Evolutionary conservation across 495 filamentous ascomycete species (phyloP).

Genomic region (Hyaloscypha hepaticicola): DNA sequence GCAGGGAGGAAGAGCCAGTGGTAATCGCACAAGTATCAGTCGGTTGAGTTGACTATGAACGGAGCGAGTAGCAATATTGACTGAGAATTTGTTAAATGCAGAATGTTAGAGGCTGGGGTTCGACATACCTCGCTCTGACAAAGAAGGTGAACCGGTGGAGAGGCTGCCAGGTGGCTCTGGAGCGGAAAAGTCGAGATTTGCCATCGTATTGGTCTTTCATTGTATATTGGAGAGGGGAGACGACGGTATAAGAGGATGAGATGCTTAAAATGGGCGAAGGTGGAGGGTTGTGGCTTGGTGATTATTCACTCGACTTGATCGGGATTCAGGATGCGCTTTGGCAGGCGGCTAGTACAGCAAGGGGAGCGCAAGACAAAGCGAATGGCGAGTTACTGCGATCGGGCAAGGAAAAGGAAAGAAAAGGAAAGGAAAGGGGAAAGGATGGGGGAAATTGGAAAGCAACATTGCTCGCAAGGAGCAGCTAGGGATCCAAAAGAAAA

Average conservation of each 20-base stretch:
- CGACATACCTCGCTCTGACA: background rate
- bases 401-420: no score
- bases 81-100: constrained; percentile 9
- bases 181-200: background rate
- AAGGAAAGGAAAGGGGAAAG: no score
- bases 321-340: no score
- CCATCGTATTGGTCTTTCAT: background rate
- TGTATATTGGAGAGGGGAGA: background rate
- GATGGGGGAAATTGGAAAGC: no score
- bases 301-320: no score
- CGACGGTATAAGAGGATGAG: background rate
- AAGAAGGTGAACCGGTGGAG: background rate
- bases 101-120: background rate
- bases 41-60: constrained; percentile 47
- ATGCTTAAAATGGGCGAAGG: no score
- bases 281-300: no score
- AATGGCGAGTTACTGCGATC: no score
- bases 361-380: no score
- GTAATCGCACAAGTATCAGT: constrained; percentile 45
- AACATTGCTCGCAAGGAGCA: no score
- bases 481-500: no score
- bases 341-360: no score
- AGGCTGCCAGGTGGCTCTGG: background rate
- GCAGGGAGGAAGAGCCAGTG: constrained; percentile 45
- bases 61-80: constrained; percentile 36